Percentiles rank a stretch among this genome's conserved stretches.
Evolutionary conservation across 2,329 filamentous ascomycete genomes (phyloP).

Genomic region (Fusarium drepaniforme): DNA sequence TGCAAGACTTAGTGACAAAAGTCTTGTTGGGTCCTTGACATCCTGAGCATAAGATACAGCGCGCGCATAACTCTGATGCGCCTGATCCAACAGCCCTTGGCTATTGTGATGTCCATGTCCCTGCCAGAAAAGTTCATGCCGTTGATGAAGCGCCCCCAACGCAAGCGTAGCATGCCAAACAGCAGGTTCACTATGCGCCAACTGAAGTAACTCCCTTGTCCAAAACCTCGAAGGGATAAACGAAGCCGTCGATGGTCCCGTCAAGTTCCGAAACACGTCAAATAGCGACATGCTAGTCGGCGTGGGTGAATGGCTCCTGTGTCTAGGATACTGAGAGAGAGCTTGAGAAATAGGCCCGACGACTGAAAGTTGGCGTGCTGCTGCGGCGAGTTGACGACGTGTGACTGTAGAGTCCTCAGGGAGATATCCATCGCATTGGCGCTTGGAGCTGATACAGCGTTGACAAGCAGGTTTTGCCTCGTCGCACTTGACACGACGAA

Average conservation of each 20-base stretch:
- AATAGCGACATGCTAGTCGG: conserved; percentile 42
- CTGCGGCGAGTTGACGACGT: conserved; percentile 47
- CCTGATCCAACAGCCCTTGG: conserved; percentile 32
- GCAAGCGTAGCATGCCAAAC: conserved; percentile 52
- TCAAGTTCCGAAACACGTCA: conserved; percentile 51
- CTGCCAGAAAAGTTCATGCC: conserved; percentile 33
- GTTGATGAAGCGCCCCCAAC: conserved; percentile 50
- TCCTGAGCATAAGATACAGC: conserved; percentile 46
- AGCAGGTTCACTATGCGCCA: conserved; percentile 50
- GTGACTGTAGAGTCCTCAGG: conserved; percentile 39
- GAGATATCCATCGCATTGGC: conserved; percentile 51
- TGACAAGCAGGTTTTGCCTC: conserved; percentile 47
- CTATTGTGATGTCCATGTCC: conserved; percentile 10
- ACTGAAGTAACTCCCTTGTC: conserved; percentile 47
- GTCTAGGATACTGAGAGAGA: conserved; percentile 34
- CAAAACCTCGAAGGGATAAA: conserved; percentile 50
- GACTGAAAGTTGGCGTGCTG: conserved; percentile 43
- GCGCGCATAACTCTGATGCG: conserved; percentile 41
- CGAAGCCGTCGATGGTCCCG: conserved; percentile 43
- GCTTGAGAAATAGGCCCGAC: conserved; percentile 47
- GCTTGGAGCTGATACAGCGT: conserved; percentile 41
- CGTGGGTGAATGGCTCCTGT: conserved; percentile 5
- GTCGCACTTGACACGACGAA: conserved; percentile 54
- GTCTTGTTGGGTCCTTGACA: conserved; percentile 41
- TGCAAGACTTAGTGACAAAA: conserved; percentile 49